Percentiles rank a stretch among this genome's conserved stretches.
These are phyloP conservation scores for Metarhizium humberi DNA, from an alignment of 2,329 filamentous ascomycete genomes.

Conservation along the genomic window DNA sequence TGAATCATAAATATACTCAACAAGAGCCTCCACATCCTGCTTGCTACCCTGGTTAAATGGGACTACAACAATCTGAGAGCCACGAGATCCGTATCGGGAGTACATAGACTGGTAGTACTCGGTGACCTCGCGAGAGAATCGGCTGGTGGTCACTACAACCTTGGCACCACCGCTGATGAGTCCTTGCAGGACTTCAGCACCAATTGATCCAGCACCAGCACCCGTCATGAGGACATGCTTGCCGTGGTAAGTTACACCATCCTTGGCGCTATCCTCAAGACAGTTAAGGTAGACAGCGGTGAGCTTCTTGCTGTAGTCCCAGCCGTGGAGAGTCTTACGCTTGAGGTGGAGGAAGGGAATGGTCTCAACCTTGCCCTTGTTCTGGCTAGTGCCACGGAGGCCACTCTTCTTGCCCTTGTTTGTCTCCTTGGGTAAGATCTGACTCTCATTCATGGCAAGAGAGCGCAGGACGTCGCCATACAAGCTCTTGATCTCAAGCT, in stretches of 20 bases:
- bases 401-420: conserved; percentile 51
- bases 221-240: conserved; percentile 98
- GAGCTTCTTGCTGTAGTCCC: conserved; percentile 99
- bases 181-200: conserved; percentile 91
- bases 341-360: conserved; percentile 97
- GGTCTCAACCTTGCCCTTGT: conserved; percentile 90
- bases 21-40: conserved; percentile 88
- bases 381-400: conserved; percentile 41
- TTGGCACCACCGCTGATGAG: conserved; percentile 94
- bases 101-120: conserved; percentile 99
- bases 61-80: conserved; percentile 93
- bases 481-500: conserved; percentile 90
- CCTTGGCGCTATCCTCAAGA: conserved; percentile 76
- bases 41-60: conserved; percentile 99
- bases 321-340: conserved; percentile 85
- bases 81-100: conserved; percentile 82
- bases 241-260: conserved; percentile 83
- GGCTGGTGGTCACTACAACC: conserved; percentile 91
- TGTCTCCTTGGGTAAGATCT: conserved; percentile 86
- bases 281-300: conserved; percentile 89
- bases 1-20: conserved; percentile 92
- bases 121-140: conserved; percentile 93
- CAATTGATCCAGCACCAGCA: conserved; percentile 94
- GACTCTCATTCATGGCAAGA: conserved; percentile 93
- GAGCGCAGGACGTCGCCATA: conserved; percentile 93